Base-by-base conservation (phyloP, 2,329 filamentous ascomycete genomes). In the Massarina eburnea region DNA sequence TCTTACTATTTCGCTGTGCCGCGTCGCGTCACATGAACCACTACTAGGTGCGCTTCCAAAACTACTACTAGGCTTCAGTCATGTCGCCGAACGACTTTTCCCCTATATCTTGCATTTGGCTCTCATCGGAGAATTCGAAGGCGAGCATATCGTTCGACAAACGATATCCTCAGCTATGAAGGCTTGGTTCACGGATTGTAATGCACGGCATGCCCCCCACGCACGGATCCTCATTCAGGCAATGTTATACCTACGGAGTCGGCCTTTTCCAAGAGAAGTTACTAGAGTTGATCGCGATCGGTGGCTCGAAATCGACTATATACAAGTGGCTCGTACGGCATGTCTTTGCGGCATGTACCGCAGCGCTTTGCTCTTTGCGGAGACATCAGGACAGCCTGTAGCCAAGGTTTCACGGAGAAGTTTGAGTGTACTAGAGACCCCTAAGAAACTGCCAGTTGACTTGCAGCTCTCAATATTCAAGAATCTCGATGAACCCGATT, bases 401-500 rank as follows among this genome's bases (percentile, higher is more conserved):
- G 26, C 61, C n/a, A 62, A 61, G 27, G 54, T 80, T 26, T 71
- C 77, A 15, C 86, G 86, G 34, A 80, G 88, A 47, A 81, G 88
- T 39, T 86, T 87, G 8, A 76, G 38, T 76, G 74, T 54, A 73
- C 79, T 66, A 69, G 54, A 54, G 64, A 76, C 37, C 73, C 84
- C 68, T 10, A 62, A 62, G 1, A 55, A 64, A 21, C 47, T 76
- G 20, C 80, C 88, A 6, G 78, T 81, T 3, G 82, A 88, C 22
- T 77, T 95, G 1, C 75, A 97, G 10, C 78, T 96, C 35, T 76
- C 81, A 1, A 91, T 99, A 2, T 99, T 94, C 66, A 87, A 89
- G 63, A 92, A 89, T 49, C 88, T 99, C 37, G 91, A 96, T 62
- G 95, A 99, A 61, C 92, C 91, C 1, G 94, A 99, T 67, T 86